These are phyloP conservation scores for Nakazawaea populi DNA, from an alignment of 805 yeast genomes.

Conservation along the genomic window DNA sequence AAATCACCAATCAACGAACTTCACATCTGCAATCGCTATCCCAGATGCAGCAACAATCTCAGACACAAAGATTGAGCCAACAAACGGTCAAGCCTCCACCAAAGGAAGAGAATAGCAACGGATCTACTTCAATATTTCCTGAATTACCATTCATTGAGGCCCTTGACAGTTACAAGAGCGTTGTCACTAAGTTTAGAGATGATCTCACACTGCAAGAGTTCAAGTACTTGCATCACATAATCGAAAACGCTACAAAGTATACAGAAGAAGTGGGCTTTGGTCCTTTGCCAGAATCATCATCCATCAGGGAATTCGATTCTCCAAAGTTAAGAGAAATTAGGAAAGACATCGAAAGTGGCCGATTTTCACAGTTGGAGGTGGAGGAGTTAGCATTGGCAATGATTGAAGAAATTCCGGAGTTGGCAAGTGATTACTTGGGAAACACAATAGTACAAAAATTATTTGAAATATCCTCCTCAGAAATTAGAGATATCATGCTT, in stretches of 20 bases:
- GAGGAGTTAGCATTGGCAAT: conserved; percentile 81
- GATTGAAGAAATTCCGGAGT: conserved; percentile 83
- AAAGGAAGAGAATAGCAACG: conserved; percentile 19
- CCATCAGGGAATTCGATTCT: conserved; percentile 74
- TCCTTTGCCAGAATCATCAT: conserved; percentile 68
- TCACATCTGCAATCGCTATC: neutral
- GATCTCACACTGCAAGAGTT: conserved; percentile 43
- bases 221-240: conserved; percentile 36
- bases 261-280: conserved; percentile 50
- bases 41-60: conserved; percentile 1
- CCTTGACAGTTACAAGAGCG: conserved; percentile 17
- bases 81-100: conserved; percentile 16
- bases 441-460: conserved; percentile 93
- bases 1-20: conserved; percentile 3
- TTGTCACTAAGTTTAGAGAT: conserved; percentile 61
- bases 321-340: conserved; percentile 84
- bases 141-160: conserved; percentile 12
- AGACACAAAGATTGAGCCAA: conserved; percentile 12
- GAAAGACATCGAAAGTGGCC: conserved; percentile 57
- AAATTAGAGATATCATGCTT: conserved; percentile 76
- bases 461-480: conserved; percentile 64
- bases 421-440: conserved; percentile 89
- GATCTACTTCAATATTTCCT: conserved; percentile 15
- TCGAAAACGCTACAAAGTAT: conserved; percentile 38
- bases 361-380: conserved; percentile 51